Percentiles rank a stretch among this genome's conserved stretches.
These are phyloP conservation scores for Pseudogymnoascus pannorum DNA, from an alignment of 2,329 filamentous ascomycete genomes.

Conservation along the genomic window DNA sequence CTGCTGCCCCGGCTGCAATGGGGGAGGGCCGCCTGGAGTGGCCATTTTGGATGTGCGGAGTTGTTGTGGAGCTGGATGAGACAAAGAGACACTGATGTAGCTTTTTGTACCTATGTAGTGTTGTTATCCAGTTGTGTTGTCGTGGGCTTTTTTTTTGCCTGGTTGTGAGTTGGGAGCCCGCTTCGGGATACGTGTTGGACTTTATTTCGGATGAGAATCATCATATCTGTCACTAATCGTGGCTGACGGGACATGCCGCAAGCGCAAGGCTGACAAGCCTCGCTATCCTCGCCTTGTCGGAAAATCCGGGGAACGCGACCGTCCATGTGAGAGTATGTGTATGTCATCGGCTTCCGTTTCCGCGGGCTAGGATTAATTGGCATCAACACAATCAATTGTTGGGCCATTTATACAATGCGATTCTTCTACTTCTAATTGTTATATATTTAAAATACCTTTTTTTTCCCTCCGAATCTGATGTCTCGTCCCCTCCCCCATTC, in stretches of 20 bases:
- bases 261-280: not conserved
- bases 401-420: not conserved
- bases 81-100: not conserved
- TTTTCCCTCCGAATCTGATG: not conserved
- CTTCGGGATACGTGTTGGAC: not conserved
- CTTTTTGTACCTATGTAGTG: not conserved
- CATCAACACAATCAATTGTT: not conserved
- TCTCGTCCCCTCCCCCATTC: not conserved
- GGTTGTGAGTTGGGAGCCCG: not conserved
- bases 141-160: not conserved
- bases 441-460: not conserved
- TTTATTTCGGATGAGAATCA: not conserved
- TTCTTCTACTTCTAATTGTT: not conserved
- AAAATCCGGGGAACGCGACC: not conserved
- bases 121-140: not conserved
- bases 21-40: constrained; percentile 14
- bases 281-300: not conserved
- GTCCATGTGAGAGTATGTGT: not conserved
- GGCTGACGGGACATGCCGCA: not conserved
- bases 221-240: constrained; percentile 3
- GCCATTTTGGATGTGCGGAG: constrained; percentile 20
- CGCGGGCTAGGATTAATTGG: not conserved
- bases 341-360: not conserved
- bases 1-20: constrained; percentile 30
- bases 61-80: not conserved